Base-by-base conservation (phyloP, 306 rosid species). In the Fragaria iinumae region DNA sequence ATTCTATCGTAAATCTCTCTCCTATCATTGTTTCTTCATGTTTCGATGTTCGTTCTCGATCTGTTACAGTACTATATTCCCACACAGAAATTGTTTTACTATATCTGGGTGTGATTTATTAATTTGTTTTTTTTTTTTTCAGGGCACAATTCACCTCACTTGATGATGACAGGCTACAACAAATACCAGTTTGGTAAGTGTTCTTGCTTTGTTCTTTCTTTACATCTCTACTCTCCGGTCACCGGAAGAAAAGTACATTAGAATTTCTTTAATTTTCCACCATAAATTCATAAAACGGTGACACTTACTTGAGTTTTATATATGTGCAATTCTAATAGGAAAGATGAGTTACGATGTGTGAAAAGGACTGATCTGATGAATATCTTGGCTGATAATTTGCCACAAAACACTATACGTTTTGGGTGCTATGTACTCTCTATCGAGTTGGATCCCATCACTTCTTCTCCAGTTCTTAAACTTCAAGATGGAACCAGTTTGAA, bases 301-400 rank as follows among this genome's bases (percentile, higher is more conserved):
- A 18, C 25, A 29, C 32, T 2, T 29, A 53, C 2, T 20, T 2
- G n/a, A 53, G 59, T 20, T 29, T 1, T 29, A 29, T 53, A 25
- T 53, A 20, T 53, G 59, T 20, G 21, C 20, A 7, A 32, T 32
- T 2, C 3, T 32, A 32, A 32, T 53, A 76, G 80, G 25, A 76
- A 36, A 2, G 73, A 55, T 8, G 80, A 76, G 41, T 4, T 76
- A 16, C 53, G 80, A 36, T 67, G 66, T 52, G 18, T 76, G 53
- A 76, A 53, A 67, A 69, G 80, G 21, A 52, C 67, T 0, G 80
- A 76, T 67, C 66, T 76, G 17, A 17, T 76, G 17, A 16, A 25
- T 50, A 49, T 43, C 10, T 66, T 76, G 73, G 80, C 80, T 50
- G 65, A 76, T 38, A 47, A 39, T 67, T 29, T 76, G 44, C 80